Evolutionary conservation across 257 asterid species (phyloP), one percentile per base, ranked within the genome.

Genomic region (Przewalskia tangutica): DNA sequence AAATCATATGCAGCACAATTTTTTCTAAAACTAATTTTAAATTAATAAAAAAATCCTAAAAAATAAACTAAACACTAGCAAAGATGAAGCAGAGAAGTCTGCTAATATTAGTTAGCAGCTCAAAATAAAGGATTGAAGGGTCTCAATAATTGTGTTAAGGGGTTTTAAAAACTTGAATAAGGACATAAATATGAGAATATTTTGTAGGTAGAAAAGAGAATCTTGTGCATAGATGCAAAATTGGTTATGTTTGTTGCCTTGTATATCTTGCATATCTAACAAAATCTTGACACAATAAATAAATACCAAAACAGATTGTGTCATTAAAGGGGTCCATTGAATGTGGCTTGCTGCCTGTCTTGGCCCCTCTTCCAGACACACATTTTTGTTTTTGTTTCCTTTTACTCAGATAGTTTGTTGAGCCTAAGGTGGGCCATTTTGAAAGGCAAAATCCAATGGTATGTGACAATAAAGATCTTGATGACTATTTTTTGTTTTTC

Each of bases 391-490:
- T 27, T 75, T 50, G 44, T 75, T 75, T 75, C 63, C 46, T 75
- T 23, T 75, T 75, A 79, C 77, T 27, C 81, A 13, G 86, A 67
- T 56, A 70, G 88, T 89, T 89, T 90, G 89, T 87, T 85, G 87
- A 83, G 85, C 84, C 73, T 54, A 84, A 83, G 64, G 87, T 88
- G 95, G 95, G 34, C 84, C 83, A 67, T 82, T 79, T 84, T 87
- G 93, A 90, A 93, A 91, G 91, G 83, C 90, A 86, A 75, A 83
- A 91, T 90, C 93, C 91, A 86, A 77, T 79, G 86, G 86, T 88
- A 82, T 86, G 83, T 78, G 87, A 89, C 84, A 83, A 85, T 84
- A 73, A 85, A 89, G 91, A 88, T 93, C 46, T 89, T 86, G 82
- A 82, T 85, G 88, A 80, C 85, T 70, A 76, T 81, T 50, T 36